Evolutionary conservation across 2,329 filamentous ascomycete genomes (phyloP).

Genomic region (Byssochlamys sp.): DNA sequence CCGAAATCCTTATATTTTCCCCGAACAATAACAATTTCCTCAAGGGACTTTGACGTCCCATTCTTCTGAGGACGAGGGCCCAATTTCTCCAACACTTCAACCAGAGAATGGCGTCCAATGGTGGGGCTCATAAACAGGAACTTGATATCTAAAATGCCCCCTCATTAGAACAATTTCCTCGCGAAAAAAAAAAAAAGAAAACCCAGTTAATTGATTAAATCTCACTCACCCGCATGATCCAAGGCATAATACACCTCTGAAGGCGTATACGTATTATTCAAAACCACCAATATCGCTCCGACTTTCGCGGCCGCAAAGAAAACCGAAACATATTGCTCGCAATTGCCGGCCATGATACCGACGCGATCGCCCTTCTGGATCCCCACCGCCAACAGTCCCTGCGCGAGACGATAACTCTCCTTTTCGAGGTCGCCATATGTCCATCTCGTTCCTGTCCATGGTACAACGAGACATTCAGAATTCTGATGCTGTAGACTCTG

Average conservation of each 20-base stretch:
- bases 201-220: too few species aligned
- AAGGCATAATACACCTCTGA: slow-evolving; percentile 63
- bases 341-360: slow-evolving; percentile 59
- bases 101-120: slow-evolving; percentile 59
- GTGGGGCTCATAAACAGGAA: slow-evolving; percentile 62
- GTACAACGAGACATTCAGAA: slow-evolving; percentile 60
- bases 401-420: slow-evolving; percentile 53
- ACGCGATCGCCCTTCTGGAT: slow-evolving; percentile 26
- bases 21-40: slow-evolving; percentile 52
- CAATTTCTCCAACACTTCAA: slow-evolving; percentile 48
- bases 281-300: slow-evolving; percentile 61
- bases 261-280: slow-evolving; percentile 74
- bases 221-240: slow-evolving; percentile 53
- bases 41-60: slow-evolving; percentile 27
- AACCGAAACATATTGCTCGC: slow-evolving; percentile 52
- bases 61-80: slow-evolving; percentile 16
- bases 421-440: slow-evolving; percentile 57
- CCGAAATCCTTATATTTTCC: slow-evolving; percentile 46
- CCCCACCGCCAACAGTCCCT: slow-evolving; percentile 57
- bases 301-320: slow-evolving; percentile 62
- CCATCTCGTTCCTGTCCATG: slow-evolving; percentile 67
- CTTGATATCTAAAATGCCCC: slow-evolving; percentile 15
- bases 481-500: slow-evolving; percentile 58
- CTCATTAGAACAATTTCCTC: too few species aligned
- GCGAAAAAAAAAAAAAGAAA: too few species aligned